Evolutionary conservation across 2,329 filamentous ascomycete genomes (phyloP).

Genomic region (Incumbomyces delicatus): DNA sequence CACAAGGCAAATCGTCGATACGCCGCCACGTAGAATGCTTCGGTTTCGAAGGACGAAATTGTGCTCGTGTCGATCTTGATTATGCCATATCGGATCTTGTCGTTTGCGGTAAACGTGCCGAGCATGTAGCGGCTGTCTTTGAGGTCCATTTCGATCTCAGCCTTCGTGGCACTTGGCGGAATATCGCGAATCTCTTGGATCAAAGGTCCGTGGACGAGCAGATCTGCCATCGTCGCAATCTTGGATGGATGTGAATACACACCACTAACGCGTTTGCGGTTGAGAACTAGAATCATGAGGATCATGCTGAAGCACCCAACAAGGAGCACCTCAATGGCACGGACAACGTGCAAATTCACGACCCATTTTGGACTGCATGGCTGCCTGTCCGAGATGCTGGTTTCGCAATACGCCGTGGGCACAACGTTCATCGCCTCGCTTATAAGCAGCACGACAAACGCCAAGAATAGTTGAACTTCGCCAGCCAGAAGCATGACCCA

Average conservation of each 20-base stretch:
- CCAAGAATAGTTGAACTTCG: constrained; percentile 1
- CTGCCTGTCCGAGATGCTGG: background rate
- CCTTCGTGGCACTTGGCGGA: background rate
- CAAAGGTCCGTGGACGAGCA: constrained; percentile 7
- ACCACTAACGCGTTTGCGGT: constrained; percentile 8
- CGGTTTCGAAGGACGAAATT: background rate
- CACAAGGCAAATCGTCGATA: background rate
- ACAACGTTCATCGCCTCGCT: constrained; percentile 7
- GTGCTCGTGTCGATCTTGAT: background rate
- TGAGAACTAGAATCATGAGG: constrained; percentile 6
- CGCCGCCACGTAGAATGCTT: background rate
- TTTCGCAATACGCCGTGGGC: constrained; percentile 6
- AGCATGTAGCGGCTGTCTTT: constrained; percentile 6
- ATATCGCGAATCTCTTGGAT: constrained; percentile 5
- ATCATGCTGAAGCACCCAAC: constrained; percentile 6
- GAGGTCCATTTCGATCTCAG: background rate
- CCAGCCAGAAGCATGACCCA: constrained; percentile 7
- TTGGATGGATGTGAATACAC: constrained; percentile 11
- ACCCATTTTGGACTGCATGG: constrained; percentile 12
- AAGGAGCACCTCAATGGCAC: constrained; percentile 8
- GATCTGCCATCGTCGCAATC: constrained; percentile 11
- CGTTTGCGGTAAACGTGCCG: background rate
- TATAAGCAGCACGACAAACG: constrained; percentile 4
- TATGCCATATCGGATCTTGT: constrained; percentile 7
- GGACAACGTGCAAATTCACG: constrained; percentile 6